Conservation (phyloP, 495 filamentous ascomycete species). For the Xylaria curta region DNA sequence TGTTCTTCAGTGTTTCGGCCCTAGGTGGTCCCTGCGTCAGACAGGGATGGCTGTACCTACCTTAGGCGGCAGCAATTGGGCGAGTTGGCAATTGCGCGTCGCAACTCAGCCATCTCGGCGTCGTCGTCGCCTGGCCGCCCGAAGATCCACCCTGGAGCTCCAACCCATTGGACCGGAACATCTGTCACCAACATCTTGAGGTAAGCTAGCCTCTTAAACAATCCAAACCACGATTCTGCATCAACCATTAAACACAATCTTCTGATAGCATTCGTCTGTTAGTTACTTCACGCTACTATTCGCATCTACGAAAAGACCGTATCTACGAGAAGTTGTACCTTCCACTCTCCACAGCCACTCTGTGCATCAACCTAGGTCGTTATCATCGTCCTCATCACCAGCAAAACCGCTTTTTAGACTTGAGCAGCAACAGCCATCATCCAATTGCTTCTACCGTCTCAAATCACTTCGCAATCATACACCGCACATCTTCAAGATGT, state of each 20-base stretch:
- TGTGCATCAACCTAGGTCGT: constrained; percentile 10
- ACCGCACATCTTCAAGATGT: constrained; percentile 48
- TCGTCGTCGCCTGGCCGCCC: constrained; percentile 18
- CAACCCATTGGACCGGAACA: constrained; percentile 17
- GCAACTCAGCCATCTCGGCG: constrained; percentile 20
- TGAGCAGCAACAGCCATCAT: neutral
- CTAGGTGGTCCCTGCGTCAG: constrained; percentile 4
- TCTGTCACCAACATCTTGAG: constrained; percentile 3
- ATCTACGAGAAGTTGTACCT: neutral
- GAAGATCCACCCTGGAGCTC: constrained; percentile 21
- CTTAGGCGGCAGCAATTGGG: constrained; percentile 5
- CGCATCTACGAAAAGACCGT: neutral
- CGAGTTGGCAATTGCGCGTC: constrained; percentile 7
- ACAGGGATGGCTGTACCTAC: constrained; percentile 4
- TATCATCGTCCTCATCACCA: neutral
- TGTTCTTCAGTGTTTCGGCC: neutral
- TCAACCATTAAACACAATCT: constrained; percentile 13
- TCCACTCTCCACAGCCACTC: neutral
- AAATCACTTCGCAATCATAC: neutral
- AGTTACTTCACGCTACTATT: neutral
- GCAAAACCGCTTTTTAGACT: neutral
- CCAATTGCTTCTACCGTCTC: neutral
- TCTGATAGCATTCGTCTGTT: neutral
- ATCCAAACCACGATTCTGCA: constrained; percentile 18
- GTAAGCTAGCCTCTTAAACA: constrained; percentile 11